Evolutionary conservation across 441 rosid species (phyloP), one percentile per base, ranked within the genome.

Genomic region (Corymbia citriodora): DNA sequence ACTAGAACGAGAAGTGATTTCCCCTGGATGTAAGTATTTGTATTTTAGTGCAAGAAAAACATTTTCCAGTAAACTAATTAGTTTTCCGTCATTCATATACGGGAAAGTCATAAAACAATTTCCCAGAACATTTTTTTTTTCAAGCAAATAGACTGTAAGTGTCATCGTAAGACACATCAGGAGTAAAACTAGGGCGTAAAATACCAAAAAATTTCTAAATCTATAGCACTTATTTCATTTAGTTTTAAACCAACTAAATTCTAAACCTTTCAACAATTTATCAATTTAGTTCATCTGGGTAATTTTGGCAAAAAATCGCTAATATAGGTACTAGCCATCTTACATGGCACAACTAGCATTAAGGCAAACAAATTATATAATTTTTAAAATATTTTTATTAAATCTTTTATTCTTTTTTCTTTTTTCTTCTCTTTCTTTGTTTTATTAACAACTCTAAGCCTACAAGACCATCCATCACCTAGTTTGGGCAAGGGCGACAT

Each of bases 381-480:
- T 0, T 23, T 55, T 55, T 0, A 19, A 57, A 16, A 40, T 4
- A 4, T 57, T 57, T 18, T 57, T 9, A 21, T 57, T 2, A 23
- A 21, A 10, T 57, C 8, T 21, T 5, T 21, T 57, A 40, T 17
- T 55, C 9, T 9, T 9, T 55, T 55, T 55, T 55, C 1, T 17
- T 6, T 6, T 54, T 17, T 1, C 19, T 8, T 1, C 3, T 55
- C 3, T 55, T 18, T 18, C 3, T 54, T 9, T 55, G 45, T 40
- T 40, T 40, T 40, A 40, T 8, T 7, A 55, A 57, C 12, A 57
- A 57, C 23, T 57, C 63, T 57, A 57, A 0, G 0, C 6, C 3
- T 2, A 0, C 3, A 0, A 57, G n/a, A n/a, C n/a, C 63, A 0
- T 21, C 1, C 63, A 9, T 57, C 29, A 0, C 13, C 0, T 57